Evolutionary conservation across 2,329 filamentous ascomycete genomes (phyloP).

Genomic region (Ophiostoma sp.): DNA sequence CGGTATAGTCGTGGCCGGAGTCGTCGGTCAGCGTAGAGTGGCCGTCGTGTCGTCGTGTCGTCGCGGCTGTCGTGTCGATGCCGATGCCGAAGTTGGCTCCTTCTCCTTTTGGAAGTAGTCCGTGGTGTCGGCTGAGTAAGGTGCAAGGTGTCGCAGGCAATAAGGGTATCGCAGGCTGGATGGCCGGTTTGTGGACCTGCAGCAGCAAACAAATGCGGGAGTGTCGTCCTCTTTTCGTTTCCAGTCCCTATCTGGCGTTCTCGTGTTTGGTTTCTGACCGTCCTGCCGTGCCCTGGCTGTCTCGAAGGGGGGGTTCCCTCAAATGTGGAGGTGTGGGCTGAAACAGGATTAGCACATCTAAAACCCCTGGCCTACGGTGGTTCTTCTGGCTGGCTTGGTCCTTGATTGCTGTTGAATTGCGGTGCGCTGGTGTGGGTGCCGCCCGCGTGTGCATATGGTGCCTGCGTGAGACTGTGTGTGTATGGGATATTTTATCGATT

Average conservation of each 20-base stretch:
- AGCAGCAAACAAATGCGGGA: constrained; percentile 1
- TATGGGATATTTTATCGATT: not conserved
- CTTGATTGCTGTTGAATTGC: not conserved
- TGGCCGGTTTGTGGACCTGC: constrained; percentile 15
- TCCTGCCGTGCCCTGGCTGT: not conserved
- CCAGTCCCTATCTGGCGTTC: not conserved
- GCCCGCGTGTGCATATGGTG: constrained; percentile 8
- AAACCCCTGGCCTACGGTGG: constrained; percentile 22
- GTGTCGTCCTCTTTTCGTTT: constrained; percentile 4
- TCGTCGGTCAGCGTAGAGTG: not conserved
- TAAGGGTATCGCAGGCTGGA: not conserved
- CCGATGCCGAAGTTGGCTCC: not conserved
- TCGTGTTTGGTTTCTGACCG: not conserved
- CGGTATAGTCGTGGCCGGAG: not conserved
- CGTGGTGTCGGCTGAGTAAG: not conserved
- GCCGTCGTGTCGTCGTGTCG: not conserved
- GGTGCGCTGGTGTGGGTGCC: not conserved
- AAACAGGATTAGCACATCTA: constrained; percentile 28
- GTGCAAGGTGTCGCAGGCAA: not conserved
- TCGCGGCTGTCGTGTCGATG: not conserved
- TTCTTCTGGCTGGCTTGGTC: not conserved
- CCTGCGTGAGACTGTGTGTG: not conserved
- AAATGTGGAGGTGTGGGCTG: constrained; percentile 23
- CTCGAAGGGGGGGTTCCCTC: constrained; percentile 11
- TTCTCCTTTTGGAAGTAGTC: not conserved